Conservation (phyloP, 352 stramenopile genomes). For the Globisporangium solare region DNA sequence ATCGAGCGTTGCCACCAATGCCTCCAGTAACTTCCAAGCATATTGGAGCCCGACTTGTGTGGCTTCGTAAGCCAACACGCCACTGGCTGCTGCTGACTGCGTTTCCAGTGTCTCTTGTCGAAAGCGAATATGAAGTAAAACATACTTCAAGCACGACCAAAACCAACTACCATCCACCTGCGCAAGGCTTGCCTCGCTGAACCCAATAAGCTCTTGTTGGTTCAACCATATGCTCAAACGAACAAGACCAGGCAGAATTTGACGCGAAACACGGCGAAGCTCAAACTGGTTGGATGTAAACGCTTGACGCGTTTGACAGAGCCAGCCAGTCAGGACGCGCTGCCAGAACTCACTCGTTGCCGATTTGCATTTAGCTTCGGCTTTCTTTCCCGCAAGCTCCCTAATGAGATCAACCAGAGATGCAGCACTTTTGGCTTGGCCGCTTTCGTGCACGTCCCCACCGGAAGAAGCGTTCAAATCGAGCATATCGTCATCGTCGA, state of each 20-base stretch:
- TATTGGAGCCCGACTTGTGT: not conserved
- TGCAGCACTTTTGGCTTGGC: not conserved
- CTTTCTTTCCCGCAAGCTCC: conserved; percentile 5
- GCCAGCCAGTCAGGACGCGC: conserved; percentile 30
- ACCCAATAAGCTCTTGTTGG: conserved; percentile 19
- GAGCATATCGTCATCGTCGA: conserved; percentile 20
- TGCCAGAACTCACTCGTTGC: conserved; percentile 24
- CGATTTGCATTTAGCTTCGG: not conserved
- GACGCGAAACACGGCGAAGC: conserved; percentile 53
- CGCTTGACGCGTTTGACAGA: conserved; percentile 30
- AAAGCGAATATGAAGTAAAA: conserved; percentile 40
- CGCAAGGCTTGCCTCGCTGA: not conserved
- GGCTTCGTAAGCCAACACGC: not conserved
- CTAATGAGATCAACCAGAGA: conserved; percentile 2
- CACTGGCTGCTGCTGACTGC: not conserved
- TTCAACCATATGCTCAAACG: conserved; percentile 47
- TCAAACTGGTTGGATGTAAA: conserved; percentile 65
- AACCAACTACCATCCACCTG: conserved; percentile 12
- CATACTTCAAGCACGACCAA: conserved; percentile 34
- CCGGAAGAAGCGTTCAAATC: not conserved
- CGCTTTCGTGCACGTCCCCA: not conserved
- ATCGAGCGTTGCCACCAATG: not conserved
- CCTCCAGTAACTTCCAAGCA: not conserved
- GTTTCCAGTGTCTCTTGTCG: conserved; percentile 6
- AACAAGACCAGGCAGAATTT: conserved; percentile 52